Base-by-base conservation (phyloP, 176 grass and related monocot species). In the maize (Zea mays) region DNA sequence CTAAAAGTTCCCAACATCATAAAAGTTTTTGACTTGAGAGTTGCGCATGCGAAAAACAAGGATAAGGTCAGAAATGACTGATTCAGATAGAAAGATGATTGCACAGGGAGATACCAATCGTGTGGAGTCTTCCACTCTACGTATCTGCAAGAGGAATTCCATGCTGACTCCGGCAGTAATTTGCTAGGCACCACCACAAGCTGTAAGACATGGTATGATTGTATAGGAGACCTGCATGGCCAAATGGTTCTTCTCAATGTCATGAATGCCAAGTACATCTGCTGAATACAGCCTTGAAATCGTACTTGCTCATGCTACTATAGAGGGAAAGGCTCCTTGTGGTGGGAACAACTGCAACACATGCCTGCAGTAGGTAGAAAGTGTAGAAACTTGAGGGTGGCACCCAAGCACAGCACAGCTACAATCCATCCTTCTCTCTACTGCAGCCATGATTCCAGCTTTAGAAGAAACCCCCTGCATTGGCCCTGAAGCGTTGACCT, bases 401-500 rank as follows among this genome's bases (percentile, higher is more conserved):
- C 62, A 10, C 44, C 48, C 57, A 46, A 57, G 15, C 57, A 48
- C 59, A 57, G 15, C 63, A 51, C 60, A 67, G 62, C 4, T 77
- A 62, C 73, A 81, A 46, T 33, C 67, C 12, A 77, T 62, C 43
- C 66, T 6, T 54, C 43, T 77, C 85, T 85, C 82, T 78, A 85
- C 73, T 8, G 73, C 60, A 61, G 67, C 60, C 73, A 89, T 89
- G 51, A 89, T 89, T 82, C 54, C 66, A 73, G 36, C 82, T 85
- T 62, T 82, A 62, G 82, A 89, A 85, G 43, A 67, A 67, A 81
- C n/a, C 27, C 8, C 59, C 40, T 65, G 59, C 63, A 72, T 52
- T 73, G 82, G 66, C 54, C 72, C 52, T 85, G 78, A 81, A 89
- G 73, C 82, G 85, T 81, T 82, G 73, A 78, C 87, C 34, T 71